Evolutionary conservation across 768 basidiomycete species (phyloP).

Genomic region (Boletus sp.): DNA sequence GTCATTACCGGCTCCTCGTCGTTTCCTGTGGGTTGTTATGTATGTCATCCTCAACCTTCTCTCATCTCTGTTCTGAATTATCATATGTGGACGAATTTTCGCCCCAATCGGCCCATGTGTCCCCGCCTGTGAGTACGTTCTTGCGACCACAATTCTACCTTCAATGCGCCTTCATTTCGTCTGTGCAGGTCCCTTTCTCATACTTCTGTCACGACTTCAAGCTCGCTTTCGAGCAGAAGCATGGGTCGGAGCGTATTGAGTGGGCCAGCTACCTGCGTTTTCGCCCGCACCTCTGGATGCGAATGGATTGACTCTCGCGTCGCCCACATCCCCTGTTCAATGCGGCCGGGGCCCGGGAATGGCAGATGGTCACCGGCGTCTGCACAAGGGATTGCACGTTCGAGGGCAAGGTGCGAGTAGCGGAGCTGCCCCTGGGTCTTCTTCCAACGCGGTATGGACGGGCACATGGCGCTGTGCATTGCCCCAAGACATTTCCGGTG

Average conservation of each 20-base stretch:
- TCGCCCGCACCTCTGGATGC: slow-evolving; percentile 29
- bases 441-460: too few species aligned
- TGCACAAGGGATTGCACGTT: too few species aligned
- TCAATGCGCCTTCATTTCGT: slow-evolving; percentile 25
- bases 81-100: slow-evolving; percentile 28
- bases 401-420: too few species aligned
- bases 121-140: slow-evolving; percentile 32
- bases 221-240: slow-evolving; percentile 38
- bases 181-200: slow-evolving; percentile 49
- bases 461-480: too few species aligned
- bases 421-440: too few species aligned
- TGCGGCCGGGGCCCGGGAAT: slow-evolving; percentile 28
- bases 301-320: slow-evolving; percentile 18
- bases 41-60: too few species aligned
- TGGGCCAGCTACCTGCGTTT: slow-evolving; percentile 11
- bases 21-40: too few species aligned
- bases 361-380: too few species aligned
- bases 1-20: too few species aligned
- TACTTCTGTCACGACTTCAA: slow-evolving; percentile 41
- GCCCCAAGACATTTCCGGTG: too few species aligned
- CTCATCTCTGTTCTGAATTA: too few species aligned
- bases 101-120: slow-evolving; percentile 11
- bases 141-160: slow-evolving; percentile 11
- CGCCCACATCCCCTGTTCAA: slow-evolving; percentile 21
- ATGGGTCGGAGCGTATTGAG: slow-evolving; percentile 35